A percentile compares a stretch with the other conserved stretches of the same genome.
phyloP scores from a whole-genome alignment of 2,329 filamentous ascomycete species.

The Epichloe aotearoae region DNA sequence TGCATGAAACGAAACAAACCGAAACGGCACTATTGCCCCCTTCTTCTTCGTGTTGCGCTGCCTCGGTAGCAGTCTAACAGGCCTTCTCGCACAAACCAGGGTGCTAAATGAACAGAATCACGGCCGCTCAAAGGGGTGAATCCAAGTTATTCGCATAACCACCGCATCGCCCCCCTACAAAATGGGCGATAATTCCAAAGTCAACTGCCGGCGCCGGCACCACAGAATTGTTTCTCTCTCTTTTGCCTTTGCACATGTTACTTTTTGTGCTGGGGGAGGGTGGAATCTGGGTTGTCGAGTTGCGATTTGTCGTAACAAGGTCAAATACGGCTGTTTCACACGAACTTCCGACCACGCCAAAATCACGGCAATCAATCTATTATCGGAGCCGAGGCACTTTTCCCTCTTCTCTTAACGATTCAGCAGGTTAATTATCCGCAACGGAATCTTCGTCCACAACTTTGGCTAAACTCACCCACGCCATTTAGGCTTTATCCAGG shows the following conservation, averaged over 20 bases:
- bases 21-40: not conserved
- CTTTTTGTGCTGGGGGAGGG: too few species aligned
- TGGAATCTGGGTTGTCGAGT: too few species aligned
- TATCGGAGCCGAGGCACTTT: not conserved
- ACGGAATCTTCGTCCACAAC: not conserved
- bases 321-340: not conserved
- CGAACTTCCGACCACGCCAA: not conserved
- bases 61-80: conserved; percentile 1
- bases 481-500: not conserved
- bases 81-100: not conserved
- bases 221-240: not conserved
- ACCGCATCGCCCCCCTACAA: not conserved
- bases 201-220: not conserved
- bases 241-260: not conserved
- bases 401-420: not conserved
- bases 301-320: not conserved
- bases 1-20: not conserved
- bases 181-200: not conserved
- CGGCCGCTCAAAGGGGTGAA: conserved; percentile 3
- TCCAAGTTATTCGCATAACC: not conserved
- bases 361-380: not conserved
- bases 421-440: too few species aligned
- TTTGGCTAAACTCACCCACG: not conserved
- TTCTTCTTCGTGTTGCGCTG: not conserved
- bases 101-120: conserved; percentile 7